Conservation (phyloP, 1,284 basidiomycete species). For the Cryptococcus sp. region DNA sequence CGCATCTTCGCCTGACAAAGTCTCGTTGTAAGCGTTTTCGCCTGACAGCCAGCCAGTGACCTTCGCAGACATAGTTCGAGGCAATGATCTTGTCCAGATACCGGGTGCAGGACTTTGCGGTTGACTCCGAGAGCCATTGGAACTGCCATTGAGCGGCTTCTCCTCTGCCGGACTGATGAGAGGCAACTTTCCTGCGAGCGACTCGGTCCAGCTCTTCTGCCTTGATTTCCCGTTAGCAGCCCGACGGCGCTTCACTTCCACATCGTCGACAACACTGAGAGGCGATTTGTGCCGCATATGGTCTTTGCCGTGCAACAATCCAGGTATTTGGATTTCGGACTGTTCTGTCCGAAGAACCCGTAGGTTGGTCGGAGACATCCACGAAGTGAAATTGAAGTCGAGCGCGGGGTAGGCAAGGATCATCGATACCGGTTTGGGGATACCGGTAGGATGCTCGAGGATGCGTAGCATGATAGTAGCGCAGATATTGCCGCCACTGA, state of each 20-base stretch:
- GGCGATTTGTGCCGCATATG: constrained; percentile 84
- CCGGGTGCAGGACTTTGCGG: constrained; percentile 19
- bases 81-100: constrained; percentile 26
- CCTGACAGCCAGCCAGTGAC: constrained; percentile 47
- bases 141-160: constrained; percentile 8
- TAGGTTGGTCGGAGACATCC: constrained; percentile 90
- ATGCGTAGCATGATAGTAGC: constrained; percentile 80
- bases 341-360: constrained; percentile 77
- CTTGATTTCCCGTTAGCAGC: constrained; percentile 18
- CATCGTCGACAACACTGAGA: constrained; percentile 79
- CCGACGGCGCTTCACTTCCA: constrained; percentile 26
- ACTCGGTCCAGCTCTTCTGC: constrained; percentile 57
- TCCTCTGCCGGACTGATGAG: constrained; percentile 31
- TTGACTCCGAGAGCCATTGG: constrained; percentile 14
- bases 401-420: constrained; percentile 72
- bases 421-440: constrained; percentile 70
- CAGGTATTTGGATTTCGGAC: constrained; percentile 63
- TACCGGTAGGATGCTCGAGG: constrained; percentile 62
- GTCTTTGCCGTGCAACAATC: constrained; percentile 78
- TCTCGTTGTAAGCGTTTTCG: constrained; percentile 59
- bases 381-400: constrained; percentile 96
- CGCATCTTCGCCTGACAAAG: constrained; percentile 7
- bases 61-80: constrained; percentile 39
- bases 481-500: constrained; percentile 80
- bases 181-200: constrained; percentile 45